Percentiles rank a stretch among this genome's conserved stretches.
These are phyloP conservation scores for Exidia glandulosa DNA, from an alignment of 768 basidiomycete species.

Conservation along the genomic window DNA sequence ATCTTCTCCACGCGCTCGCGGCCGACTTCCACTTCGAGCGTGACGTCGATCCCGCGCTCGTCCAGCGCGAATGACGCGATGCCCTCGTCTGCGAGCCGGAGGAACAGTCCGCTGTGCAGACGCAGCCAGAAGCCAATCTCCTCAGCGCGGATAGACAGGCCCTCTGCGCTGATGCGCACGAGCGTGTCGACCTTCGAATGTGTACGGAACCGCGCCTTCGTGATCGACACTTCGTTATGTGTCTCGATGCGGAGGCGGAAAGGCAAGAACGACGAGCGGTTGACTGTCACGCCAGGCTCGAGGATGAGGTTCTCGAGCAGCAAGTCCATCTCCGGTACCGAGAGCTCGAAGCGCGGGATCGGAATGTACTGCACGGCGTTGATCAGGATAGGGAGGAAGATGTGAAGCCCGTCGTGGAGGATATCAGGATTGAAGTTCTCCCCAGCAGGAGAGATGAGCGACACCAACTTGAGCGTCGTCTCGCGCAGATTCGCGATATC, in stretches of 20 bases:
- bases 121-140: not conserved
- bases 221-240: not conserved
- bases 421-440: not conserved
- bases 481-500: not conserved
- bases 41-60: not conserved
- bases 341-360: not conserved
- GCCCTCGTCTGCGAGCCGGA: not conserved
- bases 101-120: not conserved
- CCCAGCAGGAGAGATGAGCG: not conserved
- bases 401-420: not conserved
- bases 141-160: not conserved
- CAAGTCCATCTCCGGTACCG: not conserved
- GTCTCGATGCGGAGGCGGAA: not conserved
- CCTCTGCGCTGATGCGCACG: not conserved
- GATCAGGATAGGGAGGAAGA: not conserved
- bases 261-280: not conserved
- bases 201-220: not conserved
- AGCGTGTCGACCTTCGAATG: not conserved
- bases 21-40: not conserved
- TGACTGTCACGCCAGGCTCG: not conserved
- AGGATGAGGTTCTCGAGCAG: not conserved
- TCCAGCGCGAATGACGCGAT: not conserved
- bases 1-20: not conserved
- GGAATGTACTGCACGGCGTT: not conserved
- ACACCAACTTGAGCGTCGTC: not conserved